Percentiles rank a stretch among this genome's conserved stretches.
Conservation (phyloP, 768 basidiomycete genomes). For the Cyclocybe cylindracea region DNA sequence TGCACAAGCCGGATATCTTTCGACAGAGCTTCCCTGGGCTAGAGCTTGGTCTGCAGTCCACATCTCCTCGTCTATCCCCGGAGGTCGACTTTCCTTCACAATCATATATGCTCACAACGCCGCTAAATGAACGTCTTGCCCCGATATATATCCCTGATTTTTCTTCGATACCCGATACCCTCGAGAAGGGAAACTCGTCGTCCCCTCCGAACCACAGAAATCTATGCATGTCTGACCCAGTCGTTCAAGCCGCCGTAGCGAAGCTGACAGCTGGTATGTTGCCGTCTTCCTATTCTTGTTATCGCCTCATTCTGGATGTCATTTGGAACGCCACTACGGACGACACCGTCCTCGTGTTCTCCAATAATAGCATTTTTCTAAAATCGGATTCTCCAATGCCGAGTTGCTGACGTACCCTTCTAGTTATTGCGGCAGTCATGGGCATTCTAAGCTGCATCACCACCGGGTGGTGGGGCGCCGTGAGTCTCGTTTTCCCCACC, state of each 20-base stretch:
- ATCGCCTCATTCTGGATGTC: not conserved
- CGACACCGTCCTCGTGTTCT: not conserved
- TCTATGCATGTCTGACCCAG: constrained; percentile 66
- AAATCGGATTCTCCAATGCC: too few species aligned
- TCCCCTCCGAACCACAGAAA: constrained; percentile 13
- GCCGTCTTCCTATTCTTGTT: constrained; percentile 9
- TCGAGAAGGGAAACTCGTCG: constrained; percentile 1
- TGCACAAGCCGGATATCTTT: constrained; percentile 60
- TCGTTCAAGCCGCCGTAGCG: constrained; percentile 72
- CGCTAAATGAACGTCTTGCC: not conserved
- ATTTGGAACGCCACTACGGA: not conserved
- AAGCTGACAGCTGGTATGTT: constrained; percentile 60
- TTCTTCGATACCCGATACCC: not conserved
- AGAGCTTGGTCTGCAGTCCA: constrained; percentile 4
- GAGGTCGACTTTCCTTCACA: not conserved
- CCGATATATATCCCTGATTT: constrained; percentile 2
- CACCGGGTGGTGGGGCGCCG: constrained; percentile 85
- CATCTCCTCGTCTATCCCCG: constrained; percentile 1
- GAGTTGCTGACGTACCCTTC: constrained; percentile 10
- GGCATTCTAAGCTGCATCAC: constrained; percentile 80
- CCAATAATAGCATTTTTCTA: not conserved
- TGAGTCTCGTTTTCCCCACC: constrained; percentile 33
- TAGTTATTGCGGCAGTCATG: constrained; percentile 64
- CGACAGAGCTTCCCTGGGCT: constrained; percentile 21
- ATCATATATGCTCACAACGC: too few species aligned